phyloP scores from a whole-genome alignment of 495 filamentous ascomycete genomes.

The Hypoxylon subgilvum region DNA sequence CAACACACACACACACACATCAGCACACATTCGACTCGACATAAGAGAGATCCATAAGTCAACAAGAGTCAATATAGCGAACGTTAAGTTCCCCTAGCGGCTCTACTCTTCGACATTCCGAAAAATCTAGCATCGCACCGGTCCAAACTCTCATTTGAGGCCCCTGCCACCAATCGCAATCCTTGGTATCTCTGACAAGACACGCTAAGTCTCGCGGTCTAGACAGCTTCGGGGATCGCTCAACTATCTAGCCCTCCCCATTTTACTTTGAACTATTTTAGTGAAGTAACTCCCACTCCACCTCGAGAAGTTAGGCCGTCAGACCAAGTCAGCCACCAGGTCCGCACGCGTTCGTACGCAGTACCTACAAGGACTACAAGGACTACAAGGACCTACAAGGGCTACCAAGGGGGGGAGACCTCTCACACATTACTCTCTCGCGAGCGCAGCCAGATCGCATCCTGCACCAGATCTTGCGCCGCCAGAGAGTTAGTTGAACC shows the following conservation, averaged over 20 bases:
- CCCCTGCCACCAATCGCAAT: constrained; percentile 35
- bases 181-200: constrained; percentile 36
- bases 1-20: constrained; percentile 10
- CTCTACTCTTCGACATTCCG: constrained; percentile 36
- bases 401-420: no score
- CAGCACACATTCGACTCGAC: constrained; percentile 20
- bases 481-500: constrained; percentile 19
- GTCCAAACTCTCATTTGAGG: constrained; percentile 25
- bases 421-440: no score
- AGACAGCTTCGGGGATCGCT: constrained; percentile 36
- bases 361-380: constrained; percentile 17
- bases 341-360: constrained; percentile 25
- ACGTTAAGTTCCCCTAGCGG: constrained; percentile 25
- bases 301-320: constrained; percentile 20
- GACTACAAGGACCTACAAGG: no score
- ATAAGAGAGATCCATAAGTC: constrained; percentile 16
- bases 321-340: constrained; percentile 26
- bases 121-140: constrained; percentile 33
- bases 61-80: constrained; percentile 33
- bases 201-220: constrained; percentile 33
- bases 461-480: constrained; percentile 34
- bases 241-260: constrained; percentile 24
- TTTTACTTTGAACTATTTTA: constrained; percentile 39
- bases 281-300: constrained; percentile 34
- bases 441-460: constrained; percentile 30